These are phyloP conservation scores for Penicillium rolfsii DNA, from an alignment of 2,329 filamentous ascomycete species.

Conservation along the genomic window DNA sequence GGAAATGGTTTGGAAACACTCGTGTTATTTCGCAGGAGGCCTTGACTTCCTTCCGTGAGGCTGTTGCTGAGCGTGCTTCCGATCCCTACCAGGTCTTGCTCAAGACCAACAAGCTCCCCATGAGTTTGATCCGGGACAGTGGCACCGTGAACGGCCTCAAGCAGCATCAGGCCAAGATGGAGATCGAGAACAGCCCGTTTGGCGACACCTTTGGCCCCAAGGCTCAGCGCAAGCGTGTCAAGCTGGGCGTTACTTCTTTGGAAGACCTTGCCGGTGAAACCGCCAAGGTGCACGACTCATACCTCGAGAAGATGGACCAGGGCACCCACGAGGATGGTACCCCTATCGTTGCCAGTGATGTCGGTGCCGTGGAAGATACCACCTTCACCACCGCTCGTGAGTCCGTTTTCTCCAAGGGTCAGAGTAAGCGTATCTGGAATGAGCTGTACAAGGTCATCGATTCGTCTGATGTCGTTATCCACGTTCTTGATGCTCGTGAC, in stretches of 20 bases:
- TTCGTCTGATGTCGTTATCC: constrained; percentile 94
- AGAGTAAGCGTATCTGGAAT: constrained; percentile 96
- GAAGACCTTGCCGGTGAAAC: constrained; percentile 80
- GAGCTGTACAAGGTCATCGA: constrained; percentile 95
- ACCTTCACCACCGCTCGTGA: constrained; percentile 66
- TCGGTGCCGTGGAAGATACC: constrained; percentile 48
- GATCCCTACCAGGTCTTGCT: constrained; percentile 95
- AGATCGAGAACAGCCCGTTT: constrained; percentile 85
- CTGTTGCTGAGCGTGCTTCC: constrained; percentile 84
- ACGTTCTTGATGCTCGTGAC: constrained; percentile 87
- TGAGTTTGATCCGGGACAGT: constrained; percentile 86
- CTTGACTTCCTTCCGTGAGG: constrained; percentile 81
- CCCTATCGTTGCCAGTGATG: constrained; percentile 60
- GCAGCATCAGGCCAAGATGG: constrained; percentile 91
- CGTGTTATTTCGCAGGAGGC: constrained; percentile 88
- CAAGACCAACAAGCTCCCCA: constrained; percentile 94
- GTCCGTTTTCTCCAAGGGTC: constrained; percentile 90
- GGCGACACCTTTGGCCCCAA: constrained; percentile 90
- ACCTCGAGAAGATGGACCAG: constrained; percentile 79
- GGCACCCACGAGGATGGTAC: constrained; percentile 74
- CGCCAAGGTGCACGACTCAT: constrained; percentile 77
- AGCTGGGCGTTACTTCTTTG: constrained; percentile 80
- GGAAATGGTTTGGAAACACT: constrained; percentile 98
- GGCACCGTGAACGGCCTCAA: constrained; percentile 80
- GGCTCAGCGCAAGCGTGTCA: constrained; percentile 87